Base-by-base conservation (phyloP, 768 basidiomycete genomes). In the Vararia minispora region DNA sequence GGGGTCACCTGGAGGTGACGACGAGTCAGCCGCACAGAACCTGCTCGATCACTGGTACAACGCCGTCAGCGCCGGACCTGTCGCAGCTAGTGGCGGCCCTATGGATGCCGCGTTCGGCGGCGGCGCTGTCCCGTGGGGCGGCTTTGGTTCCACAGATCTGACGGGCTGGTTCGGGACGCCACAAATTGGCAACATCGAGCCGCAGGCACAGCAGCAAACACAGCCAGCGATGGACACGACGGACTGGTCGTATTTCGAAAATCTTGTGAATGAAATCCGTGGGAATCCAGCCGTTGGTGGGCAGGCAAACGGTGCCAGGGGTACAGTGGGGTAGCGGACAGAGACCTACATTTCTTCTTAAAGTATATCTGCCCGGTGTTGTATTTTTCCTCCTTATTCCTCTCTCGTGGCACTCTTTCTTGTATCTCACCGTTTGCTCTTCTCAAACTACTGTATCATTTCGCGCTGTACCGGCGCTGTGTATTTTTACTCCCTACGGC, bases 11-110 rank as follows among this genome's bases (percentile, higher is more conserved):
- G 56, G 55, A 35, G 67, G 62, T 41, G 77, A 69, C 30, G 86
- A 87, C 33, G 85, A 86, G 52, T 75, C 71, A 18, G 65, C 79
- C 6, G 84, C 85, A 3, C 86, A 90, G 52, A 72, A 72, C 9
- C 55, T 90, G 39, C 62, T 90, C 33, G 85, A 90, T 55, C 80
- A 87, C 44, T 89, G 87, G 86, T 82, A 76, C 52, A 79, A 78
- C 44, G 76, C 78, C n/a, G 72, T 86, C 46, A 81, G 74, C 51
- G 80, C 77, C 41, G 69, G 76, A 9, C 67, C 71, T 2, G 48
- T 74, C 2, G 76, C 33, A 33, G 42, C 17, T 14, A 32, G 20
- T 12, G 43, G 35, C 23, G 47, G 47, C 13, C 41, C 41, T 22
- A 33, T 41, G 9, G 47, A 80, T 47, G 61, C 66, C 16, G 54